Percentiles rank a stretch among this genome's conserved stretches.
Evolutionary conservation across 306 rosid genomes (phyloP).

Genomic region (Begonia loranthoides): DNA sequence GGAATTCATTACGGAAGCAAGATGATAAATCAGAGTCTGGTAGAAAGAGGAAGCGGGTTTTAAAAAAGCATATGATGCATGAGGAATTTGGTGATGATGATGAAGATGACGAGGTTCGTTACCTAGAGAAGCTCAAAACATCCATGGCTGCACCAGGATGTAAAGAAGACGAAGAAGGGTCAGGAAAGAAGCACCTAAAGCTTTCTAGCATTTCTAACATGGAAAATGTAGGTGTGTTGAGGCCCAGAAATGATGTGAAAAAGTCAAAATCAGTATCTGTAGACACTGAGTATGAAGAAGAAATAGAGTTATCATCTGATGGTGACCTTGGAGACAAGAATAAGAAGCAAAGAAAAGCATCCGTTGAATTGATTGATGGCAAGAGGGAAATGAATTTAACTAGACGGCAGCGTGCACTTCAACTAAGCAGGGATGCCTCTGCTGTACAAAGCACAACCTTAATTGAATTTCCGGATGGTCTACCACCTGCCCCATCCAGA

Average conservation of each 20-base stretch:
- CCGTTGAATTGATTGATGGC: slow-evolving; percentile 57
- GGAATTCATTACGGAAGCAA: slow-evolving; percentile 32
- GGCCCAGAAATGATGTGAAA: slow-evolving; percentile 26
- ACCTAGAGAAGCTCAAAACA: slow-evolving; percentile 76
- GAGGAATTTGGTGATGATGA: slow-evolving; percentile 57
- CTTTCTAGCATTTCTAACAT: slow-evolving; percentile 58
- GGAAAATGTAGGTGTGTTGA: slow-evolving; percentile 39
- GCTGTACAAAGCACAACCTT: slow-evolving; percentile 43
- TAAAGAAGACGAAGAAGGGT: slow-evolving; percentile 61
- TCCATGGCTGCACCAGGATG: slow-evolving; percentile 52
- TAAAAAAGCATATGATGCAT: slow-evolving; percentile 61
- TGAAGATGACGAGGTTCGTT: slow-evolving; percentile 82
- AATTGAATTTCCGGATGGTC: slow-evolving; percentile 86
- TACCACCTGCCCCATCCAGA: slow-evolving; percentile 89
- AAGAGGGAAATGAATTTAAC: slow-evolving; percentile 73
- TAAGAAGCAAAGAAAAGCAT: slow-evolving; percentile 71
- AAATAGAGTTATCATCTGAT: slow-evolving; percentile 60
- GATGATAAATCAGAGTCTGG: slow-evolving; percentile 54
- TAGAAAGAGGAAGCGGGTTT: slow-evolving; percentile 70
- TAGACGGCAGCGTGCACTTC: slow-evolving; percentile 83
- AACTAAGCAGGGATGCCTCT: slow-evolving; percentile 72
- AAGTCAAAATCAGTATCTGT: slow-evolving; percentile 24
- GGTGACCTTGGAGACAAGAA: slow-evolving; percentile 56
- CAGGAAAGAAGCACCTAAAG: slow-evolving; percentile 60
- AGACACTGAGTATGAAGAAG: slow-evolving; percentile 43